phyloP scores from a whole-genome alignment of 805 yeast genomes.

The Yamadazyma sp. region DNA sequence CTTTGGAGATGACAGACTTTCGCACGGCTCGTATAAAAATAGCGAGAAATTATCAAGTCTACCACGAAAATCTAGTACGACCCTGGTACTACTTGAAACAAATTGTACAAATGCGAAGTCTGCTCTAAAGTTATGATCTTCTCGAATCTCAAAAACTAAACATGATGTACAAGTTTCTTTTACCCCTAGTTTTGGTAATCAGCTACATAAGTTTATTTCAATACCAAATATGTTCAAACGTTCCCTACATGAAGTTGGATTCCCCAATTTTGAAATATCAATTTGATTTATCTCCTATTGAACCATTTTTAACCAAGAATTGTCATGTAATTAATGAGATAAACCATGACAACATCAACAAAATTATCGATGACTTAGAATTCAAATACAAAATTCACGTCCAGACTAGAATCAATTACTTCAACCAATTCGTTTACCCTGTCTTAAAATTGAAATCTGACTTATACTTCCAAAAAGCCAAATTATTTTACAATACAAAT shows the following conservation, averaged over 20 bases:
- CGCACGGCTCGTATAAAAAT: no score
- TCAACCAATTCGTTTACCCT: slow-evolving; percentile 9
- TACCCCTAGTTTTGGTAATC: neutral
- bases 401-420: slow-evolving; percentile 7
- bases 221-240: slow-evolving; percentile 7
- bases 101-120: neutral
- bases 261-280: neutral
- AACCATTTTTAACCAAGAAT: slow-evolving; percentile 6
- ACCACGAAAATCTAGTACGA: no score
- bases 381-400: slow-evolving; percentile 13
- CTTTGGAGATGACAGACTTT: no score
- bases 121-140: neutral
- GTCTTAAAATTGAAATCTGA: slow-evolving; percentile 7
- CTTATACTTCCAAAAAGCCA: neutral
- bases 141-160: neutral
- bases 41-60: no score
- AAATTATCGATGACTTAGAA: slow-evolving; percentile 8
- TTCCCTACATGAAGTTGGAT: slow-evolving; percentile 1
- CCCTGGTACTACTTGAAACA: no score
- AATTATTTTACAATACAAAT: neutral
- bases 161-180: slow-evolving; percentile 4
- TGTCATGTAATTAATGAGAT: slow-evolving; percentile 11
- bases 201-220: slow-evolving; percentile 6
- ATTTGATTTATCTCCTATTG: slow-evolving; percentile 2
- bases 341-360: slow-evolving; percentile 12